A percentile compares a stretch with the other conserved stretches of the same genome.
phyloP scores from a whole-genome alignment of 495 filamentous ascomycete genomes.

The Halenospora varia region DNA sequence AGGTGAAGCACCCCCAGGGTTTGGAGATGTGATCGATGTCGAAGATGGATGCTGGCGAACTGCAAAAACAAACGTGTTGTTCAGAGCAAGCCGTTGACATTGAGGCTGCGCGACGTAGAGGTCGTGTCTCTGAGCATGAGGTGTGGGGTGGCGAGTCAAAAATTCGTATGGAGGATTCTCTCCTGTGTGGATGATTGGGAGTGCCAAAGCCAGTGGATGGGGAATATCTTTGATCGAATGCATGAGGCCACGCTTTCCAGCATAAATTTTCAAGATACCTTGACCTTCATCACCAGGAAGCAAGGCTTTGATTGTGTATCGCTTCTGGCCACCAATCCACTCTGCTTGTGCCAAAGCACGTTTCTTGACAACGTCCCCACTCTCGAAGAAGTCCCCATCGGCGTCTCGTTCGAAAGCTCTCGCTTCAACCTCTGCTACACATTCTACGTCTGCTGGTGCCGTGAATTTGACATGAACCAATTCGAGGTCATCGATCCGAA shows the following conservation, averaged over 20 bases:
- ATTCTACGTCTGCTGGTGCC: constrained; percentile 86
- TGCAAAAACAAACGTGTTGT: constrained; percentile 97
- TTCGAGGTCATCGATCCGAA: constrained; percentile 84
- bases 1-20: constrained; percentile 57
- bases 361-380: constrained; percentile 80
- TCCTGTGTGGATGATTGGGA: constrained; percentile 86
- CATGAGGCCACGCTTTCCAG: constrained; percentile 90
- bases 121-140: constrained; percentile 93
- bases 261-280: constrained; percentile 88
- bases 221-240: constrained; percentile 93
- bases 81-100: constrained; percentile 77
- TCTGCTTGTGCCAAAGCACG: constrained; percentile 86
- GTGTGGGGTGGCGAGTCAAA: constrained; percentile 87
- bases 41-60: constrained; percentile 89
- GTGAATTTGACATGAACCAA: constrained; percentile 83
- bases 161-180: constrained; percentile 94
- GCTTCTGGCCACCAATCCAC: constrained; percentile 82
- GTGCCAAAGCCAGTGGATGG: constrained; percentile 82
- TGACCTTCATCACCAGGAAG: constrained; percentile 87
- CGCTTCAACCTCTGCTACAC: constrained; percentile 88
- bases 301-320: constrained; percentile 87
- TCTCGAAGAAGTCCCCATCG: constrained; percentile 92
- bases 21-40: constrained; percentile 41
- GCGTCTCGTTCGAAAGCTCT: constrained; percentile 72
- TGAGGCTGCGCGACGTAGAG: constrained; percentile 96